Percentiles rank a stretch among this genome's conserved stretches.
Conservation (phyloP, 495 filamentous ascomycete genomes). For the Aspergillus nanangensis region DNA sequence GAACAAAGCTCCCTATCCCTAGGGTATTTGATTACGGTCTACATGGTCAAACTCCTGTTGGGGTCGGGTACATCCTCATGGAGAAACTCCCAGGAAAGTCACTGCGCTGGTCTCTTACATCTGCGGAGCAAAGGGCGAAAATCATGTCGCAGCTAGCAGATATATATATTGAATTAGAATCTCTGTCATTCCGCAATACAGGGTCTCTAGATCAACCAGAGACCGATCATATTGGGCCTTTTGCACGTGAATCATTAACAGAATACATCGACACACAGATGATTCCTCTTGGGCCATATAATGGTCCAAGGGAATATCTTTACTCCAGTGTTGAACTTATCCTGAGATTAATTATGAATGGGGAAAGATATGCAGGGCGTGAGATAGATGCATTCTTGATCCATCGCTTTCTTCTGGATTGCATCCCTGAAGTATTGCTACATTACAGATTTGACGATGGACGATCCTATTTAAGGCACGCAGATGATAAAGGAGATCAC, state of each 20-base stretch:
- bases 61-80: slow-evolving; percentile 37
- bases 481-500: slow-evolving; percentile 43
- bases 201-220: slow-evolving; percentile 24
- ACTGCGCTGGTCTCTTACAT: slow-evolving; percentile 23
- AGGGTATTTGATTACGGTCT: slow-evolving; percentile 26
- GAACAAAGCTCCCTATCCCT: slow-evolving; percentile 24
- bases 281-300: slow-evolving; percentile 18
- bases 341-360: slow-evolving; percentile 25
- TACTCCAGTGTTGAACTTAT: slow-evolving; percentile 15
- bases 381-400: slow-evolving; percentile 31
- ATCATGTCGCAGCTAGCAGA: slow-evolving; percentile 36
- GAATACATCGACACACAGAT: slow-evolving; percentile 14
- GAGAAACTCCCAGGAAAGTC: slow-evolving; percentile 36
- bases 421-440: slow-evolving; percentile 6
- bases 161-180: slow-evolving; percentile 34
- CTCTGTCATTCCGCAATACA: slow-evolving; percentile 21
- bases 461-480: slow-evolving; percentile 38
- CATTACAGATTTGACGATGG: slow-evolving; percentile 16
- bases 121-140: slow-evolving; percentile 22
- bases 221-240: slow-evolving; percentile 19
- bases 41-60: slow-evolving; percentile 28
- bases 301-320: slow-evolving; percentile 16
- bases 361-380: slow-evolving; percentile 20
- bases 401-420: slow-evolving; percentile 35
- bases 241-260: slow-evolving; percentile 28